Conservation (phyloP, 164 flowering plant species). For the Dillenia suffruticosa region DNA sequence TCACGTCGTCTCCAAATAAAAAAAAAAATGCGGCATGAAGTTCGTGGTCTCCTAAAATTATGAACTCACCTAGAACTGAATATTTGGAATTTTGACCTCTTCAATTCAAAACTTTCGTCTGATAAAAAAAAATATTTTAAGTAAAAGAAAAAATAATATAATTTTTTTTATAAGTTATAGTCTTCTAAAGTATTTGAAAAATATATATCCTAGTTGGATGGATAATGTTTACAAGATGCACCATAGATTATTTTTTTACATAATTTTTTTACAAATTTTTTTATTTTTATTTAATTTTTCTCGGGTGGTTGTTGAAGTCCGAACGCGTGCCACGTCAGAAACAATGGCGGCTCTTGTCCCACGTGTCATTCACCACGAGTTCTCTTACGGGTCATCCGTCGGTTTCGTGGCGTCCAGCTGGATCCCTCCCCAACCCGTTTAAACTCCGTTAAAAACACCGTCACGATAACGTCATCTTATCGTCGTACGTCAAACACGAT, state of each 20-base stretch:
- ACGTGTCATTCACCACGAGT: neutral
- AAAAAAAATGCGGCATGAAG: too few relatives aligned
- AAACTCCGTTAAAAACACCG: neutral
- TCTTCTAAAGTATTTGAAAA: too few relatives aligned
- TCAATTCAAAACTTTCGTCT: too few relatives aligned
- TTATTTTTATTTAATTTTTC: neutral
- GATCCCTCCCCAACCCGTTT: neutral
- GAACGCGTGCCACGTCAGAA: conserved; percentile 24
- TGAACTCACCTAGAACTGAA: too few relatives aligned
- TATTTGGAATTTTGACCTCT: too few relatives aligned
- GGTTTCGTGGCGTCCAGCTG: too few relatives aligned
- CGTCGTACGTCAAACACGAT: neutral
- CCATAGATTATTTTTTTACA: neutral
- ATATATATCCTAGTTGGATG: neutral
- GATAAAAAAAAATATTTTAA: too few relatives aligned
- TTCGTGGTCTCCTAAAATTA: too few relatives aligned
- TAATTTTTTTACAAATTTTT: neutral
- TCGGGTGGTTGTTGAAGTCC: neutral
- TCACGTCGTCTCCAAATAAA: too few relatives aligned
- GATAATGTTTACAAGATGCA: neutral
- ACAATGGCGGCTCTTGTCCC: neutral
- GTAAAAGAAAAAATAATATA: too few relatives aligned
- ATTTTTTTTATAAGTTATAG: too few relatives aligned
- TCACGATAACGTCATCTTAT: neutral
- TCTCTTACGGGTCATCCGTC: too few relatives aligned